A percentile compares a stretch with the other conserved stretches of the same genome.
phyloP scores from a whole-genome alignment of 2,329 filamentous ascomycete genomes.

The Colletotrichum gigasporum region DNA sequence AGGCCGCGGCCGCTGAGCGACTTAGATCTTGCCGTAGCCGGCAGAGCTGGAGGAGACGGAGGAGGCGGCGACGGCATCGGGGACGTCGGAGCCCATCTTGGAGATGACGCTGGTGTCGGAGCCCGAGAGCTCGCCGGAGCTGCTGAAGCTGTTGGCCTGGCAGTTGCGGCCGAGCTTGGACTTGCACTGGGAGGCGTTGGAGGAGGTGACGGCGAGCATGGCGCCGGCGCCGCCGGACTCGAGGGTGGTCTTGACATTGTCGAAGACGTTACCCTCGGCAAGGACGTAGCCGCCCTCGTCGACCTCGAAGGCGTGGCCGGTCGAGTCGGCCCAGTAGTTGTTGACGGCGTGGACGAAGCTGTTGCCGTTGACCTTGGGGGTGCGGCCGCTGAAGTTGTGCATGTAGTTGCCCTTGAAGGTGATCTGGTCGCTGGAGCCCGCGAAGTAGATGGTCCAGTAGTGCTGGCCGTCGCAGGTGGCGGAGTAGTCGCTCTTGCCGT shows the following conservation, averaged over 20 bases:
- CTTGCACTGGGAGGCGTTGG: slow-evolving; percentile 47
- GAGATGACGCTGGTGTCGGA: slow-evolving; percentile 57
- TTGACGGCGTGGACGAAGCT: slow-evolving; percentile 68
- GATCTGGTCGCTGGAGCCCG: slow-evolving; percentile 63
- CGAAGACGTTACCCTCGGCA: slow-evolving; percentile 68
- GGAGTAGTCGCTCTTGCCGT: slow-evolving; percentile 63
- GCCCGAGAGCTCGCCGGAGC: slow-evolving; percentile 47
- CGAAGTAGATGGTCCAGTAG: slow-evolving; percentile 69
- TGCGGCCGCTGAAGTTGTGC: slow-evolving; percentile 66
- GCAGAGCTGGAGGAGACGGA: slow-evolving; percentile 50
- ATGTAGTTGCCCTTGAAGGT: slow-evolving; percentile 70
- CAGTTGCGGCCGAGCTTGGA: slow-evolving; percentile 59
- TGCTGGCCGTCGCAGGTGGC: slow-evolving; percentile 67
- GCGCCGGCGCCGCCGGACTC: slow-evolving; percentile 35
- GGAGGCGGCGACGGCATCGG: slow-evolving; percentile 38
- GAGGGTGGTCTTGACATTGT: slow-evolving; percentile 56
- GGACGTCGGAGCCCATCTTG: slow-evolving; percentile 57
- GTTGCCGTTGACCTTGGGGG: slow-evolving; percentile 66
- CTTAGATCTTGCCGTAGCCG: slow-evolving; percentile 56
- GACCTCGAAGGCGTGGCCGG: slow-evolving; percentile 66
- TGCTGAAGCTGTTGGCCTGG: slow-evolving; percentile 57
- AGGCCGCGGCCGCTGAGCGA: too few relatives aligned
- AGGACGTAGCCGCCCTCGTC: slow-evolving; percentile 51
- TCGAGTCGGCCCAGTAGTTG: slow-evolving; percentile 67
- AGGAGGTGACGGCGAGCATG: slow-evolving; percentile 21